Percentiles rank a stretch among this genome's conserved stretches.
Conservation (phyloP, 2,329 filamentous ascomycete species). For the Gnomoniopsis smithogilvyi region DNA sequence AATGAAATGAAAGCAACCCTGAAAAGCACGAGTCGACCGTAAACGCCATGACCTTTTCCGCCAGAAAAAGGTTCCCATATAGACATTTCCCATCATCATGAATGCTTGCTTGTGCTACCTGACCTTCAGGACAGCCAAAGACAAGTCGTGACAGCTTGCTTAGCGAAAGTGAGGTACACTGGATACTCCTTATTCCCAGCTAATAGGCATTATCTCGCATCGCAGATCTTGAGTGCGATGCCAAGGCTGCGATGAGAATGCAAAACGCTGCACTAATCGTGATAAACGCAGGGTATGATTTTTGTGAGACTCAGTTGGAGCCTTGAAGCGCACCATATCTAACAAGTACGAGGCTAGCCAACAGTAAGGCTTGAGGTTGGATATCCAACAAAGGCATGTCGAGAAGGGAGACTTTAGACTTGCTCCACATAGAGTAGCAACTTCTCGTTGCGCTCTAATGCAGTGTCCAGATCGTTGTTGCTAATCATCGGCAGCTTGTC, state of each 20-base stretch:
- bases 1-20: conserved; percentile 6
- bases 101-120: conserved; percentile 15
- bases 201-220: conserved; percentile 1
- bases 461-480: conserved; percentile 77
- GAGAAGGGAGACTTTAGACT: conserved; percentile 30
- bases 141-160: neutral
- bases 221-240: neutral
- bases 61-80: conserved; percentile 15
- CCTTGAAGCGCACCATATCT: neutral
- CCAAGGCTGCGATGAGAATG: neutral
- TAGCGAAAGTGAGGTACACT: conserved; percentile 11
- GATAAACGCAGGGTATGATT: neutral
- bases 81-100: conserved; percentile 20
- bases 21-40: neutral
- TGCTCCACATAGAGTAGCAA: conserved; percentile 71
- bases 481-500: conserved; percentile 72
- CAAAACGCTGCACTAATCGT: neutral
- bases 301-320: neutral
- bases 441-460: conserved; percentile 82
- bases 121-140: neutral
- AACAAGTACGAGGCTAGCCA: neutral
- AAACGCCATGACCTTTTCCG: conserved; percentile 17
- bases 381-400: conserved; percentile 5
- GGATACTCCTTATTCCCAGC: neutral
- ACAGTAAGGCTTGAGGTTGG: neutral